Percentiles rank a stretch among this genome's conserved stretches.
phyloP scores from a whole-genome alignment of 1,284 basidiomycete genomes.

The Fomitiporia mediterranea region DNA sequence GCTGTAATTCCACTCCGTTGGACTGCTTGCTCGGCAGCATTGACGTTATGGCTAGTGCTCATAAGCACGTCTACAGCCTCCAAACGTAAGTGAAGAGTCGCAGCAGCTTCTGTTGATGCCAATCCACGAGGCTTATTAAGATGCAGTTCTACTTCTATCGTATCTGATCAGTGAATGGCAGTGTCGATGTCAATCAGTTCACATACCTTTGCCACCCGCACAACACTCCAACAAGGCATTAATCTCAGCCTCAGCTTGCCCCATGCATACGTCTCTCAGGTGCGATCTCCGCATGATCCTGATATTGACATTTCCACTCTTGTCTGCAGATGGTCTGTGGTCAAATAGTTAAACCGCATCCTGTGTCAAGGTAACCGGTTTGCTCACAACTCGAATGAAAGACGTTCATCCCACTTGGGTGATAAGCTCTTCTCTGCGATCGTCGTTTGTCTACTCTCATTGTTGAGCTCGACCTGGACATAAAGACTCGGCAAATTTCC shows the following conservation, averaged over 20 bases:
- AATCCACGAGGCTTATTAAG: too few relatives aligned
- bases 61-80: neutral
- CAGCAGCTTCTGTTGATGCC: too few relatives aligned
- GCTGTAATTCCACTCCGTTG: too few relatives aligned
- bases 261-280: neutral
- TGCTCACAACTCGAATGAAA: neutral
- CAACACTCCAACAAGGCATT: neutral
- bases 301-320: neutral
- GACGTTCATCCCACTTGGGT: slow-evolving; percentile 1
- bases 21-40: neutral
- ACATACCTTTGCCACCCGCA: neutral
- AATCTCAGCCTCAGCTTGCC: neutral
- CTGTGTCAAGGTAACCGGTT: neutral
- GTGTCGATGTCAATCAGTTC: neutral
- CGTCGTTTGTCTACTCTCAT: neutral
- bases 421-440: neutral
- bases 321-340: neutral
- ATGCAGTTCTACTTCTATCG: too few relatives aligned
- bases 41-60: neutral
- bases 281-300: neutral
- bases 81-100: neutral
- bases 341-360: neutral
- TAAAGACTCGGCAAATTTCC: neutral
- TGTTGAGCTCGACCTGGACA: slow-evolving; percentile 1
- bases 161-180: neutral